Evolutionary conservation across 2,329 filamentous ascomycete genomes (phyloP).

Genomic region (Acephala macrosclerotiorum): DNA sequence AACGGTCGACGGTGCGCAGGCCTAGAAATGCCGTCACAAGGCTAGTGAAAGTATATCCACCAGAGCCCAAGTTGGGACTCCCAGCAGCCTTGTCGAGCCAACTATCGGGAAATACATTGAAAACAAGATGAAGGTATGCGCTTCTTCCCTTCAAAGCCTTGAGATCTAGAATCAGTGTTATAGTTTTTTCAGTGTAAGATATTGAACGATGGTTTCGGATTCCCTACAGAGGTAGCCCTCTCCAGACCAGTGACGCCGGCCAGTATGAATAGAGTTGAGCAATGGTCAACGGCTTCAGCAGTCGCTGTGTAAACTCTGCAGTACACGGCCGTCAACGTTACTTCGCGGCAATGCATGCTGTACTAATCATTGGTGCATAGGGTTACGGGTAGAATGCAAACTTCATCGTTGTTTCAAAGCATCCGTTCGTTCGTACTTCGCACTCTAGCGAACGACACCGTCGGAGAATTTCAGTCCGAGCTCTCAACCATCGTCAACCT

Average conservation of each 20-base stretch:
- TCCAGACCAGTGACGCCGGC: not conserved
- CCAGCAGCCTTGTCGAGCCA: not conserved
- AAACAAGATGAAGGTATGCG: not conserved
- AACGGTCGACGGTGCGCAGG: not conserved
- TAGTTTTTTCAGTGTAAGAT: not conserved
- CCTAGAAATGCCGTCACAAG: not conserved
- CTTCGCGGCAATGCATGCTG: not conserved
- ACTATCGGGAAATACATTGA: not conserved
- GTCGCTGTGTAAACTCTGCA: not conserved
- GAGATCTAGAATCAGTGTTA: not conserved
- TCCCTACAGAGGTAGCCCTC: not conserved
- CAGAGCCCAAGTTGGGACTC: not conserved
- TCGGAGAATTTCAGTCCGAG: slow-evolving; percentile 13
- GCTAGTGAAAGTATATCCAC: slow-evolving; percentile 4
- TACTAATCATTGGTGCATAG: not conserved
- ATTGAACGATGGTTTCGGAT: not conserved
- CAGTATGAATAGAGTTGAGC: not conserved
- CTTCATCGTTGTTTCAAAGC: slow-evolving; percentile 12
- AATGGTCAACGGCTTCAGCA: not conserved
- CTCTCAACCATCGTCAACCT: not conserved
- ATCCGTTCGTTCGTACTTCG: slow-evolving; percentile 7
- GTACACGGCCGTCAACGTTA: not conserved
- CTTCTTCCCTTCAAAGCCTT: not conserved
- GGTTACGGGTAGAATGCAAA: not conserved
- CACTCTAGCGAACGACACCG: not conserved